phyloP scores from a whole-genome alignment of 257 asterid species.

The Penstemon eatonii region DNA sequence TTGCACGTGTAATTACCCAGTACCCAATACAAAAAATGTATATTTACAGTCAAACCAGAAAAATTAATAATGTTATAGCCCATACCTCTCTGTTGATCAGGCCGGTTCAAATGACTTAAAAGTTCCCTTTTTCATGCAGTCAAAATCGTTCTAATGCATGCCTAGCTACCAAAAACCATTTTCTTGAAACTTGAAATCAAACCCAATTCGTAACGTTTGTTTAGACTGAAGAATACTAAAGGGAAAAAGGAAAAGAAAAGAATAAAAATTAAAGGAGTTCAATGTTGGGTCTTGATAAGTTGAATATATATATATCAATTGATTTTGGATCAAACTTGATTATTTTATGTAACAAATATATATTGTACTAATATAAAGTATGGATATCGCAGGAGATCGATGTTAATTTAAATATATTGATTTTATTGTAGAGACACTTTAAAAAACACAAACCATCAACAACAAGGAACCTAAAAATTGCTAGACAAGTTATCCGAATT shows the following conservation, averaged over 20 bases:
- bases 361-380: not conserved
- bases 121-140: conserved; percentile 10
- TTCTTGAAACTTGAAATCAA: conserved; percentile 4
- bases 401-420: not conserved
- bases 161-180: not conserved
- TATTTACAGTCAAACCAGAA: conserved; percentile 31
- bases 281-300: not conserved
- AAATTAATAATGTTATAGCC: conserved; percentile 38
- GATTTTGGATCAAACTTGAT: not conserved
- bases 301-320: too few relatives aligned
- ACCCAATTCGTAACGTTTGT: not conserved
- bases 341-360: conserved; percentile 26
- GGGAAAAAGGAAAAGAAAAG: not conserved
- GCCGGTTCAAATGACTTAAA: not conserved
- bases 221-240: too few relatives aligned
- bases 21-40: conserved; percentile 26
- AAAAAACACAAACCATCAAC: conserved; percentile 22
- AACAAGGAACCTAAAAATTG: conserved; percentile 34
- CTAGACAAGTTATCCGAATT: conserved; percentile 36
- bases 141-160: not conserved
- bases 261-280: not conserved
- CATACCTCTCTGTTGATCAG: conserved; percentile 38
- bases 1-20: conserved; percentile 43
- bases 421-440: conserved; percentile 12
- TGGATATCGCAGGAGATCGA: not conserved